A percentile compares a stretch with the other conserved stretches of the same genome.
These are phyloP conservation scores for Carpediemonas membranifera DNA, from an alignment of 78 protist genomes.

Conservation along the genomic window DNA sequence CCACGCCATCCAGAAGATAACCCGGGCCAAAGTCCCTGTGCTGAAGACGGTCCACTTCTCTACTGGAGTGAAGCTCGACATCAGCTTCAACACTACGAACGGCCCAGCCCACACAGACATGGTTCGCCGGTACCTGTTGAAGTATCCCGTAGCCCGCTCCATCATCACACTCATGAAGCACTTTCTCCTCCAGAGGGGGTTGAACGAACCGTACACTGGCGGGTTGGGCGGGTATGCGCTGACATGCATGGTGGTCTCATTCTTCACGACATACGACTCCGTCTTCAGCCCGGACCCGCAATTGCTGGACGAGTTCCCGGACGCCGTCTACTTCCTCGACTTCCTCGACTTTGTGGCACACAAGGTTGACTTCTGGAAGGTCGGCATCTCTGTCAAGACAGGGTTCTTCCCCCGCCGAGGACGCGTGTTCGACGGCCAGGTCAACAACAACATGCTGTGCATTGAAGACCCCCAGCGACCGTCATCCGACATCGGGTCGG, in stretches of 20 bases:
- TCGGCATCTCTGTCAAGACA: too few relatives aligned
- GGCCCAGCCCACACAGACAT: constrained; percentile 11
- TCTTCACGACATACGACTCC: too few relatives aligned
- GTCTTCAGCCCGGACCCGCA: too few relatives aligned
- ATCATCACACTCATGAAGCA: constrained; percentile 39
- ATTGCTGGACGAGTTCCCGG: too few relatives aligned
- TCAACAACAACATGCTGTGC: too few relatives aligned
- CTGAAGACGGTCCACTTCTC: constrained; percentile 20
- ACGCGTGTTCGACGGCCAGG: too few relatives aligned
- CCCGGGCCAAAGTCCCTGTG: constrained; percentile 48
- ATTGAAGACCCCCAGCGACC: too few relatives aligned
- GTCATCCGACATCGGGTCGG: too few relatives aligned
- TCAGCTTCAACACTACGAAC: constrained; percentile 35
- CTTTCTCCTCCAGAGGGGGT: constrained; percentile 39
- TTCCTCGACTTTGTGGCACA: too few relatives aligned
- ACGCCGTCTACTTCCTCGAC: too few relatives aligned
- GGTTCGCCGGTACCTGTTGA: neutral
- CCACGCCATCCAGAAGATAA: constrained; percentile 5
- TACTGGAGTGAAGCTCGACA: constrained; percentile 31
- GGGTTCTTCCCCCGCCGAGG: too few relatives aligned
- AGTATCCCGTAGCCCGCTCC: neutral
- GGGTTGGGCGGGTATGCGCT: constrained; percentile 56
- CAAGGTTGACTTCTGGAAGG: too few relatives aligned
- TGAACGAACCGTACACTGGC: constrained; percentile 57
- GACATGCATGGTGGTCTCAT: constrained; percentile 32